Conservation (phyloP, 1,139 yeast species). For the Suhomyces panamericanus region DNA sequence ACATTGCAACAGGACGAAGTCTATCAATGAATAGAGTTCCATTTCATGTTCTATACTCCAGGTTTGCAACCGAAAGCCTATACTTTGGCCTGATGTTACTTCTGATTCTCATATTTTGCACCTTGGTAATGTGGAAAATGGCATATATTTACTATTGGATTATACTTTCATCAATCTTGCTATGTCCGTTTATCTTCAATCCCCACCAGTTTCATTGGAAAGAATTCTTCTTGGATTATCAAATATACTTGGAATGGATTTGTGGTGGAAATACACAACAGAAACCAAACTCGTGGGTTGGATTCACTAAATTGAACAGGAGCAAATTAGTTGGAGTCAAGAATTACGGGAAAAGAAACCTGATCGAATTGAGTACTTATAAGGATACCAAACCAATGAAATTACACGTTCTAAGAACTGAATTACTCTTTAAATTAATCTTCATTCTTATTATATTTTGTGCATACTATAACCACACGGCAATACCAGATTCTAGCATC, state of each 20-base stretch:
- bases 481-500: constrained; percentile 40
- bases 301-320: constrained; percentile 26
- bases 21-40: constrained; percentile 72
- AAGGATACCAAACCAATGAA: constrained; percentile 43
- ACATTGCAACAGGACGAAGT: constrained; percentile 83
- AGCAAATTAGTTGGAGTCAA: constrained; percentile 49
- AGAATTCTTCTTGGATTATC: constrained; percentile 74
- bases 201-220: constrained; percentile 78
- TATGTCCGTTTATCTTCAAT: constrained; percentile 80
- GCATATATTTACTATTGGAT: constrained; percentile 84
- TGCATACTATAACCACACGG: constrained; percentile 48
- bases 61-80: constrained; percentile 64
- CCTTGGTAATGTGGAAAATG: constrained; percentile 71
- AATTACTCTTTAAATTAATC: constrained; percentile 30
- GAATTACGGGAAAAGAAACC: constrained; percentile 18
- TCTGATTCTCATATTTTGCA: constrained; percentile 60
- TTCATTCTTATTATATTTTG: constrained; percentile 30
- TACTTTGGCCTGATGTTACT: constrained; percentile 64
- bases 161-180: constrained; percentile 66
- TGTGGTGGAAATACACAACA: constrained; percentile 58
- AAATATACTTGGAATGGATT: constrained; percentile 66
- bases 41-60: constrained; percentile 59
- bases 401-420: constrained; percentile 33
- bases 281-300: constrained; percentile 60
- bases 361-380: constrained; percentile 26